Percentiles rank a stretch among this genome's conserved stretches.
phyloP scores from a whole-genome alignment of 208 protist species.

The Trypanosomatidae sp. region DNA sequence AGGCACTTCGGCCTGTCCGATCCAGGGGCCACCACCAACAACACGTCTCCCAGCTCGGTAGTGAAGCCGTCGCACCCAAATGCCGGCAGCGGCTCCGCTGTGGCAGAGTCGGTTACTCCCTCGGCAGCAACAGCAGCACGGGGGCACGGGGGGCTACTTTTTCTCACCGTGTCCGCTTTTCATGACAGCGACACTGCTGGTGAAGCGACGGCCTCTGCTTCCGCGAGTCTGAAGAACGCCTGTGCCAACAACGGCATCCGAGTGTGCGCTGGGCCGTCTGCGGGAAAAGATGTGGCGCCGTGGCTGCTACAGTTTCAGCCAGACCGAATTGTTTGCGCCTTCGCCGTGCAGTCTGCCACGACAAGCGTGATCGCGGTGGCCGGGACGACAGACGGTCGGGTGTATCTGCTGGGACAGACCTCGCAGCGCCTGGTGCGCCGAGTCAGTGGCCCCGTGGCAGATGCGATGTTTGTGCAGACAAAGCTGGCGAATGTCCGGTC shows the following conservation, averaged over 20 bases:
- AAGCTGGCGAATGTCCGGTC: slow-evolving; percentile 2
- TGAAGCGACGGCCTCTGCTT: neutral
- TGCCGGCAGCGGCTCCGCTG: slow-evolving; percentile 1
- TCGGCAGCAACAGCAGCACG: slow-evolving; percentile 8
- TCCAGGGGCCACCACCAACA: neutral
- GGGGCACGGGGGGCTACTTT: slow-evolving; percentile 17
- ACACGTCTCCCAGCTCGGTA: neutral
- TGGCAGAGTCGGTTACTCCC: neutral
- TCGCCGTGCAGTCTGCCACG: slow-evolving; percentile 43
- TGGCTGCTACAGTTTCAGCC: slow-evolving; percentile 37
- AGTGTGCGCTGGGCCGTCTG: slow-evolving; percentile 10
- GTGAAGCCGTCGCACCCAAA: slow-evolving; percentile 2
- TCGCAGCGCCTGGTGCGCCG: slow-evolving; percentile 35
- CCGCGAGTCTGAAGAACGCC: neutral
- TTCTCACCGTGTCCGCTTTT: slow-evolving; percentile 3
- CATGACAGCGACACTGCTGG: neutral
- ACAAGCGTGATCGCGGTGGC: slow-evolving; percentile 43
- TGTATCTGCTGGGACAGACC: slow-evolving; percentile 40
- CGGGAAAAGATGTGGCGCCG: slow-evolving; percentile 25
- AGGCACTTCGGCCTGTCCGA: slow-evolving; percentile 2
- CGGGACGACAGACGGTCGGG: slow-evolving; percentile 61
- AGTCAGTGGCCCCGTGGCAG: slow-evolving; percentile 68
- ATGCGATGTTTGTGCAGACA: slow-evolving; percentile 62
- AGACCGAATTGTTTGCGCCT: slow-evolving; percentile 48
- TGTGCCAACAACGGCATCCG: neutral